phyloP scores from a whole-genome alignment of 176 grass and related monocot species.

The Aegilops bicornis region DNA sequence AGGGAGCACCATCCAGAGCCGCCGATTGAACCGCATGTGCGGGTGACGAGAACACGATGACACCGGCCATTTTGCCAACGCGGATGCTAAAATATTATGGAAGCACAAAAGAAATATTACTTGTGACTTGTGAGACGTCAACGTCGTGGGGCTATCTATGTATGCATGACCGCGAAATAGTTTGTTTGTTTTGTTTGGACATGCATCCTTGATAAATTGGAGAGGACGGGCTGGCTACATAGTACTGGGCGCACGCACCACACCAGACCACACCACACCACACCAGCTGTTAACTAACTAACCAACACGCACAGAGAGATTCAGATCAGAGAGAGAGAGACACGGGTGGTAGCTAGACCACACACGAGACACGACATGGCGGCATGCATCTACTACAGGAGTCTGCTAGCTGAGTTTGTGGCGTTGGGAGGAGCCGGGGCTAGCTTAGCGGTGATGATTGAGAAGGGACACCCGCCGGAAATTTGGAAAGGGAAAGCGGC shows the following conservation, averaged over 20 bases:
- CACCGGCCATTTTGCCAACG: too few relatives aligned
- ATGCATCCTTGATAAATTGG: background rate
- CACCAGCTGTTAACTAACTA: background rate
- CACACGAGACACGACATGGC: background rate
- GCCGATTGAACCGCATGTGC: too few relatives aligned
- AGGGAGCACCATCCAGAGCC: too few relatives aligned
- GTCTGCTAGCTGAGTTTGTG: background rate
- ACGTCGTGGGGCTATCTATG: too few relatives aligned
- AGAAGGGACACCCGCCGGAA: constrained; percentile 15
- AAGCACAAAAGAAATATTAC: too few relatives aligned
- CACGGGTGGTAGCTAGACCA: background rate
- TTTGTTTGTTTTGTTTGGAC: background rate
- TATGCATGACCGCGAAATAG: too few relatives aligned
- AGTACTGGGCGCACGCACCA: background rate
- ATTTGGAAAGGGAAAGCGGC: background rate
- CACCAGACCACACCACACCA: background rate
- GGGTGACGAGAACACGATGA: too few relatives aligned
- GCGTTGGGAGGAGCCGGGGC: background rate
- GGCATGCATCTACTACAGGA: too few relatives aligned
- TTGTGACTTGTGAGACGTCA: too few relatives aligned
- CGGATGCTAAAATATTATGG: too few relatives aligned
- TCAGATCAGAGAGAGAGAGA: background rate
- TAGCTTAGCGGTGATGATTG: constrained; percentile 29
- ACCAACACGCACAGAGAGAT: background rate
- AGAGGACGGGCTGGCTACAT: background rate